Base-by-base conservation (phyloP, 441 rosid species). In the Populus hybrid region DNA sequence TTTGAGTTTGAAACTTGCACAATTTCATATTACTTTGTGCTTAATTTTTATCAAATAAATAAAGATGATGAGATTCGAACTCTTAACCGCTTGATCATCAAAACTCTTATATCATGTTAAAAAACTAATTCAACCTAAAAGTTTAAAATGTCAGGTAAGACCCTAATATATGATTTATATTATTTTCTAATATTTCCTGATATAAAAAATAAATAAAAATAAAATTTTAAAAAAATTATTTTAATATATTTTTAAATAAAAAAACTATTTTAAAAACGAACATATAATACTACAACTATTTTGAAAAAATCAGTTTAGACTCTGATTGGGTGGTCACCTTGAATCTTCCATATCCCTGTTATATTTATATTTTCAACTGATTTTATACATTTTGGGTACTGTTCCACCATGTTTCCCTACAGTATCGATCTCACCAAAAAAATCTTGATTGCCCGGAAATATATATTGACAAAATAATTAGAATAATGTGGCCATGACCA, bases 281-380 rank as follows among this genome's bases (percentile, higher is more conserved):
- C 38, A 28, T 63, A 68, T 36, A 6, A 59, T 36, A 6, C 2
- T 36, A 36, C 40, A 36, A 36, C 40, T 36, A 36, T 46, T 46
- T 36, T 46, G 0, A 46, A 46, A 46, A 46, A 46, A 46, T 12
- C 32, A 35, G 38, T 57, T 50, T 14, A 23, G 75, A 57, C 21
- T 64, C 40, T 57, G 67, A 68, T 59, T 21, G 77, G 81, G 75
- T 53, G 40, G 78, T 78, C 77, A 63, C 23, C 9, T 28, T 53
- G 32, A 23, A 74, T 70, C 11, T 46, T 76, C 50, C 67, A 20
- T 67, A 72, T 32, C 74, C 46, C n/a, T 18, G 16, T 8, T 66
- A 46, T 24, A 23, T 65, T 18, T 32, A 6, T 24, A 32, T 72
- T 4, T 69, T 24, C 30, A 10, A 46, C 30, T 42, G 59, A 40